These are phyloP conservation scores for Penicillium pulvis DNA, from an alignment of 495 filamentous ascomycete species.

Conservation along the genomic window DNA sequence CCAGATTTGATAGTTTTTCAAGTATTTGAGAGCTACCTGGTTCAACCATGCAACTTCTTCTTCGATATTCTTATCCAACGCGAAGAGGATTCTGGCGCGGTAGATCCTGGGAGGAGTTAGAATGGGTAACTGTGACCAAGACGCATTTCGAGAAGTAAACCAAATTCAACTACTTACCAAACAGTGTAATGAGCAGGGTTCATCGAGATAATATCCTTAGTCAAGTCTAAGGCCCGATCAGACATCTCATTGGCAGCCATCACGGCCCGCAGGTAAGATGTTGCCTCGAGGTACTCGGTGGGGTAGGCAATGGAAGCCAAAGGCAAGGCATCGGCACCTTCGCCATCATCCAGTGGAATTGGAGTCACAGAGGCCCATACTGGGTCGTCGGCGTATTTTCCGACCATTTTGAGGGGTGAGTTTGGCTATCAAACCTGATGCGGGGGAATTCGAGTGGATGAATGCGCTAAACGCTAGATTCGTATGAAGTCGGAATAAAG, in stretches of 20 bases:
- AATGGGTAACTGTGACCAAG: too few species aligned
- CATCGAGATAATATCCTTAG: conserved; percentile 82
- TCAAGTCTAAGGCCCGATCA: conserved; percentile 76
- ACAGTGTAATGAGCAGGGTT: conserved; percentile 98
- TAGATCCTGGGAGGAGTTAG: conserved; percentile 64
- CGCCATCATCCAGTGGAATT: conserved; percentile 80
- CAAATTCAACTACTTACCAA: conserved; percentile 58
- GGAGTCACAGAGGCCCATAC: conserved; percentile 83
- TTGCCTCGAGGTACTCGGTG: conserved; percentile 82
- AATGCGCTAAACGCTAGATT: background rate
- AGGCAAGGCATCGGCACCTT: conserved; percentile 55
- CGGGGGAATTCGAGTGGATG: conserved; percentile 1
- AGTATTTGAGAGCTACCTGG: conserved; percentile 71
- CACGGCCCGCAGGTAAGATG: conserved; percentile 86
- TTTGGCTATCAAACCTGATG: conserved; percentile 11
- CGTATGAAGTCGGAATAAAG: background rate
- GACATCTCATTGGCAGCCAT: conserved; percentile 88
- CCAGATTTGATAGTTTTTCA: conserved; percentile 99
- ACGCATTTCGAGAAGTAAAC: too few species aligned
- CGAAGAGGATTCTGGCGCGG: conserved; percentile 73
- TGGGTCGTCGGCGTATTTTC: conserved; percentile 65
- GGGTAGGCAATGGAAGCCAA: conserved; percentile 89
- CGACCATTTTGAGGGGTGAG: conserved; percentile 27
- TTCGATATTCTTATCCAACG: conserved; percentile 62
- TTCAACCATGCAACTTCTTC: conserved; percentile 87